phyloP scores from a whole-genome alignment of 2,329 filamentous ascomycete genomes.

The Phaeoacremonium minimum region DNA sequence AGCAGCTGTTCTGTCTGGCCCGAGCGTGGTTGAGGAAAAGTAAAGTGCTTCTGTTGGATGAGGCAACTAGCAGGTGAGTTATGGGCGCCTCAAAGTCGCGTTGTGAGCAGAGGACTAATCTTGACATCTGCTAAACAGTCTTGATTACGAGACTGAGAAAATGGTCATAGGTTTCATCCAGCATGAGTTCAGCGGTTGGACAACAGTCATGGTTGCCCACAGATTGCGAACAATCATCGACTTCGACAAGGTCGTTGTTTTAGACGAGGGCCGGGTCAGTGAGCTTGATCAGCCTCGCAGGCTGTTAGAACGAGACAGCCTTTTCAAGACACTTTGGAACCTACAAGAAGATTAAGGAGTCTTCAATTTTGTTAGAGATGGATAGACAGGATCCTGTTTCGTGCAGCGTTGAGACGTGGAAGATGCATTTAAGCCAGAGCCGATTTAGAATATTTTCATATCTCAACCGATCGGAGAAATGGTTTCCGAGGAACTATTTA shows the following conservation, averaged over 20 bases:
- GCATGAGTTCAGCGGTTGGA: background rate
- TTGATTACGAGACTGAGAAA: background rate
- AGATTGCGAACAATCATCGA: background rate
- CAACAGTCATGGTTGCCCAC: background rate
- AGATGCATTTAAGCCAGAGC: too few relatives aligned
- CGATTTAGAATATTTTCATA: too few relatives aligned
- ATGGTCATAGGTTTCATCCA: background rate
- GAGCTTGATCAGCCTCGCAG: background rate
- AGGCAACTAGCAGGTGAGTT: background rate
- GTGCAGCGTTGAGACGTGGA: too few relatives aligned
- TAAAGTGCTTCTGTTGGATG: background rate
- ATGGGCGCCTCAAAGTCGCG: too few relatives aligned
- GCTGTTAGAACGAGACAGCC: background rate
- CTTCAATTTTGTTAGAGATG: too few relatives aligned
- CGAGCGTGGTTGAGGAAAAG: conserved; percentile 6
- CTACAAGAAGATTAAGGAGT: too few relatives aligned
- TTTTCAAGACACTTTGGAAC: background rate
- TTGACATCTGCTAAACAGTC: too few relatives aligned
- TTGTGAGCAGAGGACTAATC: too few relatives aligned
- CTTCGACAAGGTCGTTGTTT: background rate
- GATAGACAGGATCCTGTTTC: too few relatives aligned
- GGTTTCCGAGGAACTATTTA: too few relatives aligned
- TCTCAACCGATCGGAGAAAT: too few relatives aligned
- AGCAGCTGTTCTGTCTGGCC: conserved; percentile 8
- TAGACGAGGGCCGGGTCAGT: background rate